Conservation (phyloP, 2,329 filamentous ascomycete genomes). For the Orbilia oligospora region DNA sequence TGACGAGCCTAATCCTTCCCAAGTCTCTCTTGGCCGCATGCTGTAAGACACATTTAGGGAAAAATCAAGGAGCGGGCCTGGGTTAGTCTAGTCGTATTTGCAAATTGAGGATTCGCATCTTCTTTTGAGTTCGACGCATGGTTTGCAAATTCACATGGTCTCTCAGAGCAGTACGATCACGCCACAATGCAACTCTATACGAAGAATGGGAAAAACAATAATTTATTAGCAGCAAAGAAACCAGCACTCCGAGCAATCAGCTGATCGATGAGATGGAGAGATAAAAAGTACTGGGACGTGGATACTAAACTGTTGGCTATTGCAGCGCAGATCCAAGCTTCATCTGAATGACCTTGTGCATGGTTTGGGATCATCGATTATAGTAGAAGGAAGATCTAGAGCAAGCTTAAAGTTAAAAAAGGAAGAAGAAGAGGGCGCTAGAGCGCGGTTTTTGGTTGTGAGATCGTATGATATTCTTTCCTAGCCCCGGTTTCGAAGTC, state of each 20-base stretch:
- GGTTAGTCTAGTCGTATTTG: constrained; percentile 9
- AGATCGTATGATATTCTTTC: constrained; percentile 36
- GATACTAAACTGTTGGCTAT: no score
- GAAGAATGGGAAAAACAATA: not conserved
- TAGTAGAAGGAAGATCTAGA: not conserved
- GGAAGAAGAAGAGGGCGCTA: constrained; percentile 4
- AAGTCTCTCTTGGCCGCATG: constrained; percentile 10
- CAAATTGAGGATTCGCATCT: not conserved
- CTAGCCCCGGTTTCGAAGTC: not conserved
- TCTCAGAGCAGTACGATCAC: constrained; percentile 2
- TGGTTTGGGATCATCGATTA: not conserved
- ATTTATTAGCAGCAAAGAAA: not conserved
- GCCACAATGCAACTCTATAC: not conserved
- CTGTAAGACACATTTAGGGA: constrained; percentile 2
- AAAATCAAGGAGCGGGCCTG: constrained; percentile 17
- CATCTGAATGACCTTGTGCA: constrained; percentile 23
- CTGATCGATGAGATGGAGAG: constrained; percentile 1
- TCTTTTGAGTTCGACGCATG: not conserved
- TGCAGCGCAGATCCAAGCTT: constrained; percentile 16
- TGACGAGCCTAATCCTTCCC: constrained; percentile 10
- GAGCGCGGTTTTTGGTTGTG: constrained; percentile 20
- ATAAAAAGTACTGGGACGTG: no score
- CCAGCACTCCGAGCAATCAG: not conserved
- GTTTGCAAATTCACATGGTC: constrained; percentile 23
- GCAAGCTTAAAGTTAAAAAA: constrained; percentile 13